Conservation (phyloP, 1,284 basidiomycete species). For the Apiotrichum montevideense region DNA sequence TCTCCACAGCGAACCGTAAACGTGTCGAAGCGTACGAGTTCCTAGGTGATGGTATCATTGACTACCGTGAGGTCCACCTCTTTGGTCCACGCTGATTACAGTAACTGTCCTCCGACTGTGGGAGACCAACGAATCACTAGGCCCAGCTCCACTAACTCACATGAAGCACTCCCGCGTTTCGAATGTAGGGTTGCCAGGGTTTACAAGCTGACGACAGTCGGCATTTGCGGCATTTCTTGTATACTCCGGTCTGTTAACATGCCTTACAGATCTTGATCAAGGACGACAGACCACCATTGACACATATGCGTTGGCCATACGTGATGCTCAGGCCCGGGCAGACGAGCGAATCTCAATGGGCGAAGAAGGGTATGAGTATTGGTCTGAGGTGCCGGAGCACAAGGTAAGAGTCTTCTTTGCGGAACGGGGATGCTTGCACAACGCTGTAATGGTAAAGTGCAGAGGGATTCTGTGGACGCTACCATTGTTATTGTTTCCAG, state of each 20-base stretch:
- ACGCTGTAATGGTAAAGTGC: no score
- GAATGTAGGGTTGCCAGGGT: slow-evolving; percentile 6
- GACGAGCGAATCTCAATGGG: background rate
- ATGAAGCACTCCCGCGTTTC: slow-evolving; percentile 24
- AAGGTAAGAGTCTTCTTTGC: slow-evolving; percentile 3
- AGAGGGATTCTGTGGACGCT: no score
- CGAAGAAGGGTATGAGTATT: slow-evolving; percentile 17
- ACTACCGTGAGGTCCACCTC: slow-evolving; percentile 21
- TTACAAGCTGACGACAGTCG: slow-evolving; percentile 1
- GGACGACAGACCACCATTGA: background rate
- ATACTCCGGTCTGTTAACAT: slow-evolving; percentile 12
- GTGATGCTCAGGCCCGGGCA: slow-evolving; percentile 1
- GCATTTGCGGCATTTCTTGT: slow-evolving; percentile 20
- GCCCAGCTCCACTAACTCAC: slow-evolving; percentile 21
- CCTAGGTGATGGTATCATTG: slow-evolving; percentile 28
- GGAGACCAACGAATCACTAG: slow-evolving; percentile 14
- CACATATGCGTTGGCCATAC: background rate
- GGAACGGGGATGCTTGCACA: no score
- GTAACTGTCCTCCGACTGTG: slow-evolving; percentile 24
- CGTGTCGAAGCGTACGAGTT: slow-evolving; percentile 22
- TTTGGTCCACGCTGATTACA: slow-evolving; percentile 2
- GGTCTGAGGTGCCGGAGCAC: slow-evolving; percentile 13
- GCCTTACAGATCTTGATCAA: slow-evolving; percentile 12
- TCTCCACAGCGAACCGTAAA: background rate
- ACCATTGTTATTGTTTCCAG: no score